Base-by-base conservation (phyloP, 441 rosid genomes). In the Erysimum cheiri region DNA sequence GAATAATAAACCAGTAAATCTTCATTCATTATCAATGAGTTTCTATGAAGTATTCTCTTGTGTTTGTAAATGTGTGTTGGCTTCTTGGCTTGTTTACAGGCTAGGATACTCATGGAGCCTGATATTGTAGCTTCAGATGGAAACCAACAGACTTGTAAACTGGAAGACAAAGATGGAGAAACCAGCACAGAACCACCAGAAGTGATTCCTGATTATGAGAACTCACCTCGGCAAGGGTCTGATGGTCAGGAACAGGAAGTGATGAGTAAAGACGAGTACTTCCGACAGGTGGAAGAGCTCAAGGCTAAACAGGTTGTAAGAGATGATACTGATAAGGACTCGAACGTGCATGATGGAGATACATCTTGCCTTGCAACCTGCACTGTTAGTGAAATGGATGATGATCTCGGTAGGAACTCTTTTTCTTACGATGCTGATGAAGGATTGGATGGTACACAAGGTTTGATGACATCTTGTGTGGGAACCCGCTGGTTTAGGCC, bases 401-500 rank as follows among this genome's bases (percentile, higher is more conserved):
- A 92, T 60, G 97, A 92, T 64, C 75, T 80, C 17, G 79, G 85
- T 15, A 76, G 75, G 78, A 82, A 82, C 62, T 80, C 85, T 5
- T 87, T 80, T 67, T 72, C 81, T 41, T 87, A 79, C 5, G 96
- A 88, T 70, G 85, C 77, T 32, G 96, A 87, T 50, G 94, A 83
- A 68, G 88, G 52, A 6, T 60, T 46, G 64, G 81, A 80, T 56
- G 85, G 67, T 43, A 58, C 67, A 55, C 77, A 63, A 9, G 92
- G 89, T 60, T 80, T 81, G 9, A 83, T 95, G 79, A 95, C 98
- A 24, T 88, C 97, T 13, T 87, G 94, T 59, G 96, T 90, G 31
- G 98, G 99, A 47, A 94, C 98, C 22, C 88, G 98, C 17, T 90
- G 99, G 99, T 94, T 92, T 82, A 86, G 90, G 74, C 86, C 96